These are phyloP conservation scores for Purpureocillium takamizusanense DNA, from an alignment of 2,329 filamentous ascomycete genomes.

Conservation along the genomic window DNA sequence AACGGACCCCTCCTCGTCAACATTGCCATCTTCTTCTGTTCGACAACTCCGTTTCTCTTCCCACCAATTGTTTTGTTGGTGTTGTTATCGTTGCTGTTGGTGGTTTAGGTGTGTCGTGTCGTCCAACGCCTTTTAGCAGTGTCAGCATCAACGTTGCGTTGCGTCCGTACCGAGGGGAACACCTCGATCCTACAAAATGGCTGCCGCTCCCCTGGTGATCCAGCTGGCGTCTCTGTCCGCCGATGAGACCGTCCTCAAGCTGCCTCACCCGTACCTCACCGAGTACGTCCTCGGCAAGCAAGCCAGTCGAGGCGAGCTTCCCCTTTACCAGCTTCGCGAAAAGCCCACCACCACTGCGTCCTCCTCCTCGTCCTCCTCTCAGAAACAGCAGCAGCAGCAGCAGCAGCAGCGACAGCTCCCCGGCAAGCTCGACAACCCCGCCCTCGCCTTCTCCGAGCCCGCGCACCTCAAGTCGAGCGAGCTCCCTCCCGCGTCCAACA, in stretches of 20 bases:
- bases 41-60: too few species aligned
- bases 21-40: too few species aligned
- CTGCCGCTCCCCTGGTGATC: slow-evolving; percentile 9
- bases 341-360: slow-evolving; percentile 16
- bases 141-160: too few species aligned
- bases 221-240: slow-evolving; percentile 17
- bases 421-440: slow-evolving; percentile 20
- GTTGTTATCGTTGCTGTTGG: too few species aligned
- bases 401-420: slow-evolving; percentile 18
- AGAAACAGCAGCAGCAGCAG: too few species aligned
- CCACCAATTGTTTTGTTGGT: too few species aligned
- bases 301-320: slow-evolving; percentile 10
- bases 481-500: slow-evolving; percentile 40
- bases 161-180: too few species aligned
- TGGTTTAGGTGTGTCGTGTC: too few species aligned
- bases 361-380: too few species aligned
- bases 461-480: slow-evolving; percentile 39
- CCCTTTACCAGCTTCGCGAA: slow-evolving; percentile 26
- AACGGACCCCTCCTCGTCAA: too few species aligned
- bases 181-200: slow-evolving; percentile 9
- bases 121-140: too few species aligned
- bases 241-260: slow-evolving; percentile 33
- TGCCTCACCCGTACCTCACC: slow-evolving; percentile 40
- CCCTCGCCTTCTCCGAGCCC: slow-evolving; percentile 36
- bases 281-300: slow-evolving; percentile 33